A percentile compares a stretch with the other conserved stretches of the same genome.
Conservation (phyloP, 2,329 filamentous ascomycete species). For the Cladosporium sp. region DNA sequence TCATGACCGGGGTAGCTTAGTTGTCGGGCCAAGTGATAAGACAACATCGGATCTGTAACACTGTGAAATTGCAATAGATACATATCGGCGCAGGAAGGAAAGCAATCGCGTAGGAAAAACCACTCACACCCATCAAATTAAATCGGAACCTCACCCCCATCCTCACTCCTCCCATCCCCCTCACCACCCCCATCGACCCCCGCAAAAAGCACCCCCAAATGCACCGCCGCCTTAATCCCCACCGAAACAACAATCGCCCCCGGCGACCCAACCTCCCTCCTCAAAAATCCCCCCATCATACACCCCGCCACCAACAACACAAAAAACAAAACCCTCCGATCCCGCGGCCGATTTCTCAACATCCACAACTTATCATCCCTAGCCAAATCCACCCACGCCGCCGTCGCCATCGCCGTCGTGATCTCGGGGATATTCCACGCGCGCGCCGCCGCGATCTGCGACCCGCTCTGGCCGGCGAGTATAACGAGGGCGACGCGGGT, state of each 20-base stretch:
- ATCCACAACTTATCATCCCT: constrained; percentile 57
- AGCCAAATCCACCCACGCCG: constrained; percentile 62
- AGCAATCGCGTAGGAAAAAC: not conserved
- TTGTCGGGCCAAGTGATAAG: not conserved
- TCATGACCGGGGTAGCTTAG: not conserved
- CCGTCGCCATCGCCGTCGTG: constrained; percentile 66
- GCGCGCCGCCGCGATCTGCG: constrained; percentile 61
- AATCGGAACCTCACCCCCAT: not conserved
- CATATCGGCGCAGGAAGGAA: not conserved
- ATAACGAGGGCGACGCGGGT: constrained; percentile 45
- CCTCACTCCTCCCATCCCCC: not conserved
- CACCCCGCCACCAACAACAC: constrained; percentile 51
- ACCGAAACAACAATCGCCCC: not conserved
- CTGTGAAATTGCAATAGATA: not conserved
- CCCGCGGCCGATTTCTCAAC: constrained; percentile 52
- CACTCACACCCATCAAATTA: not conserved
- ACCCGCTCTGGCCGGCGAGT: constrained; percentile 59
- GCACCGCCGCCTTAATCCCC: not conserved
- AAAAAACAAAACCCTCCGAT: constrained; percentile 55
- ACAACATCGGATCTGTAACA: not conserved
- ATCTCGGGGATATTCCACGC: constrained; percentile 62
- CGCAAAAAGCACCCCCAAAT: not conserved
- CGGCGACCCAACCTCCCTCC: no score
- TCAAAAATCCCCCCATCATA: not conserved
- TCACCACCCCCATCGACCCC: not conserved